Evolutionary conservation across 495 filamentous ascomycete species (phyloP), one percentile per base, ranked within the genome.

Genomic region (Amniculicola lignicola): DNA sequence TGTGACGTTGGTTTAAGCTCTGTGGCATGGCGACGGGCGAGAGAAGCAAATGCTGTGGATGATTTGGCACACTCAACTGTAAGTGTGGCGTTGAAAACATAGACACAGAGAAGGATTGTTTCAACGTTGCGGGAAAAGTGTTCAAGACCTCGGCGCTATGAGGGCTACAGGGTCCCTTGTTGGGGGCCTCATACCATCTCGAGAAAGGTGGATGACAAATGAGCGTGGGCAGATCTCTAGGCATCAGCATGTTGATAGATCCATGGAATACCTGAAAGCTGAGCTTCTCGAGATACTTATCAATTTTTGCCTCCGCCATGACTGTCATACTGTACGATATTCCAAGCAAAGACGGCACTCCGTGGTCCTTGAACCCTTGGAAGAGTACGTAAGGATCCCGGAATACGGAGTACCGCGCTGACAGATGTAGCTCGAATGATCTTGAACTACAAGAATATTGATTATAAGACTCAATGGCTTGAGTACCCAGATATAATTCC

Each of bases 391-490:
- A 18, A 14, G 11, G 10, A 11, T 4, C 4, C 1, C 2, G 38
- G 38, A 24, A 27, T 21, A 5, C 23, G 11, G 21, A 11, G 21
- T 45, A 40, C 22, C 16, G 49, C 41, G 1, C 56, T 45, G 33
- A 37, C 22, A 44, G 2, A 0, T 14, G 2, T 6, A 84, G 82
- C 79, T 39, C 81, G 82, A 2, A 57, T 86, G 12, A 36, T 69
- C 4, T 70, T 87, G 31, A 84, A 85, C 69, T 82, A 74, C 71
- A 86, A 87, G 63, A 69, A 70, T 5, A 64, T 86, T n/a, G 71
- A 77, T 42, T 85, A 84, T 69, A 71, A 73, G 51, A 87, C 83
- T 3, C 72, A 82, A 75, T 86, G 81, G 81, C 66, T 80, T 50
- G 79, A 86, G 60, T 85, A 85, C 63, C 82, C 82, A 3, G 77